phyloP scores from a whole-genome alignment of 2,329 filamentous ascomycete genomes.

The Monilinia fructigena region DNA sequence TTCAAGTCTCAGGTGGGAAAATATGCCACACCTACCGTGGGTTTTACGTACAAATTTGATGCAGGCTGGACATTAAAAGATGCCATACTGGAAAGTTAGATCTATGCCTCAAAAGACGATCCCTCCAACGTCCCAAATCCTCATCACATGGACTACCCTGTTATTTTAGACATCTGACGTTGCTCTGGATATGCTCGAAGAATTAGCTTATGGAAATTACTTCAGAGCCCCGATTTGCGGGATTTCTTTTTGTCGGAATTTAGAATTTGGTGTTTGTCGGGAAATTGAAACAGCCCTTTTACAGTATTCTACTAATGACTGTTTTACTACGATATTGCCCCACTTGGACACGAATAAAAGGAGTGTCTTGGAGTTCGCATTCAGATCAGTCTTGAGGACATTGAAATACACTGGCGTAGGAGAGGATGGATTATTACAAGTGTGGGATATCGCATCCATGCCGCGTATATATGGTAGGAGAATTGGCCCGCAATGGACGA shows the following conservation, averaged over 20 bases:
- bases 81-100: constrained; percentile 16
- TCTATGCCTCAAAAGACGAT: neutral
- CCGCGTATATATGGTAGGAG: neutral
- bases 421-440: neutral
- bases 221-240: neutral
- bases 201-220: constrained; percentile 13
- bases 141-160: constrained; percentile 17
- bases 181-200: constrained; percentile 20
- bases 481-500: constrained; percentile 35
- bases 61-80: constrained; percentile 25
- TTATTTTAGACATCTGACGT: constrained; percentile 12
- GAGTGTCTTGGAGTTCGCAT: neutral
- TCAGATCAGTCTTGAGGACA: neutral
- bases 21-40: constrained; percentile 1
- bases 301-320: neutral
- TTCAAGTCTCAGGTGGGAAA: neutral
- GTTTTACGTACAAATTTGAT: constrained; percentile 22
- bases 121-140: neutral
- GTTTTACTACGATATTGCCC: neutral
- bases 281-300: neutral
- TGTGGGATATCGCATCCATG: neutral
- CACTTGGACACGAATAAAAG: neutral
- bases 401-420: constrained; percentile 3
- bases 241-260: neutral
- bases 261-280: neutral